A percentile compares a stretch with the other conserved stretches of the same genome.
Conservation (phyloP, 192 early-diverging fungal genomes). For the Entrophospora sp. region DNA sequence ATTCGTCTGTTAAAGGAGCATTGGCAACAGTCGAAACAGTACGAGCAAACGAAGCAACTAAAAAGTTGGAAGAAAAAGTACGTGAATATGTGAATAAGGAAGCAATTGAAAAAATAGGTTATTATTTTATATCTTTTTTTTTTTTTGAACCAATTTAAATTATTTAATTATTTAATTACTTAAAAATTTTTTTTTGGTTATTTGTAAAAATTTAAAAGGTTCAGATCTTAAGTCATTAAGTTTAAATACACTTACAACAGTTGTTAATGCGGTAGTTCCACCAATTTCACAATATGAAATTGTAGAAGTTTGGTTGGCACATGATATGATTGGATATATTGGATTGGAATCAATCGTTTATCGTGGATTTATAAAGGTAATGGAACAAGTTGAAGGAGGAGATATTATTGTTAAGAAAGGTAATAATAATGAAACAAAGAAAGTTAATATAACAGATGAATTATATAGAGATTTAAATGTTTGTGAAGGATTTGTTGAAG, state of each 20-base stretch:
- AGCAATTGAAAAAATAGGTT: conserved; percentile 52
- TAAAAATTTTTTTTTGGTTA: too few relatives aligned
- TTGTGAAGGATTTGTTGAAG: conserved; percentile 47
- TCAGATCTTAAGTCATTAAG: conserved; percentile 40
- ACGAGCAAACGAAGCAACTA: conserved; percentile 28
- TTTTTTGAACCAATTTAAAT: not conserved
- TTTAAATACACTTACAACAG: conserved; percentile 34
- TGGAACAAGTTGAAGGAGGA: conserved; percentile 53
- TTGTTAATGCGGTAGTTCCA: conserved; percentile 49
- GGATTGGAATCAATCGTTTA: conserved; percentile 47
- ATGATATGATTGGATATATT: conserved; percentile 47
- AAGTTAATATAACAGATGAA: conserved; percentile 23
- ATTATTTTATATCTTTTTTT: not conserved
- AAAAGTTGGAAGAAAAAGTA: conserved; percentile 42
- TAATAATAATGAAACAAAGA: conserved; percentile 22
- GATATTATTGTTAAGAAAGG: conserved; percentile 46
- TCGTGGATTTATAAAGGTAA: conserved; percentile 43
- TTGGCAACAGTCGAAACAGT: conserved; percentile 37
- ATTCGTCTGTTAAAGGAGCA: conserved; percentile 36
- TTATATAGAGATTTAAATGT: conserved; percentile 40
- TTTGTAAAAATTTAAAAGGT: conserved; percentile 35
- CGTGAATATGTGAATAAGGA: conserved; percentile 48
- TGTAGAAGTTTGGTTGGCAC: conserved; percentile 50
- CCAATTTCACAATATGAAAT: conserved; percentile 52
- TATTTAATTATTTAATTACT: not conserved